Evolutionary conservation across 352 stramenopile species (phyloP).

Genomic region (Phytophthora fragariaefolia): DNA sequence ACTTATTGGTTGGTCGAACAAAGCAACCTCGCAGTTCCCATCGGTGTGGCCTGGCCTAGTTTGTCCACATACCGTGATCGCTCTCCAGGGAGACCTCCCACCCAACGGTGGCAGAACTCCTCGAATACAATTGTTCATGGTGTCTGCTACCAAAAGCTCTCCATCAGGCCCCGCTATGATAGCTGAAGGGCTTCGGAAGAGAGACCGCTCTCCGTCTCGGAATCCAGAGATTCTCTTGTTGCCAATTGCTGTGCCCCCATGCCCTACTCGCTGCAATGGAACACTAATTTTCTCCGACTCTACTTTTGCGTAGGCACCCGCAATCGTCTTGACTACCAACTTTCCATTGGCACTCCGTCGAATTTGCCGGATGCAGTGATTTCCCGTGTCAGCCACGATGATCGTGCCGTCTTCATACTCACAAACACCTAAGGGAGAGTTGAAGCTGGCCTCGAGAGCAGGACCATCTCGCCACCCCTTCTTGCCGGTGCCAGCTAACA

Average conservation of each 20-base stretch:
- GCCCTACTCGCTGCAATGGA: background rate
- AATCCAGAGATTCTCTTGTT: conserved; percentile 34
- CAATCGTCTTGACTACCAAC: conserved; percentile 47
- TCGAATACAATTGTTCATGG: conserved; percentile 68
- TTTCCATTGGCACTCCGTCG: conserved; percentile 29
- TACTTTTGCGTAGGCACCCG: conserved; percentile 29
- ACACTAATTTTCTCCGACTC: background rate
- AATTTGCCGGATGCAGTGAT: conserved; percentile 64
- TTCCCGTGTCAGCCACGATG: conserved; percentile 55
- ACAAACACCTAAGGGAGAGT: conserved; percentile 46
- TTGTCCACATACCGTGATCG: conserved; percentile 42
- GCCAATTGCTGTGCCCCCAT: conserved; percentile 1
- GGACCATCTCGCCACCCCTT: conserved; percentile 52
- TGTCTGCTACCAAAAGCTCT: conserved; percentile 55
- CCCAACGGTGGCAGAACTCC: conserved; percentile 28
- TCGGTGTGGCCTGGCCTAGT: conserved; percentile 35
- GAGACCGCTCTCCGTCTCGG: conserved; percentile 36
- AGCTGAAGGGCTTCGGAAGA: conserved; percentile 53
- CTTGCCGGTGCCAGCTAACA: conserved; percentile 51
- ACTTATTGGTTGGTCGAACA: conserved; percentile 48
- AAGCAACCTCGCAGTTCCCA: conserved; percentile 38
- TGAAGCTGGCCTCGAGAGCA: conserved; percentile 49
- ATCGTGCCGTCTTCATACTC: conserved; percentile 48
- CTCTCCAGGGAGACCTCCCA: conserved; percentile 26
- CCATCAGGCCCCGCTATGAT: conserved; percentile 37